phyloP scores from a whole-genome alignment of 495 filamentous ascomycete species.

The Ramalina intermedia region DNA sequence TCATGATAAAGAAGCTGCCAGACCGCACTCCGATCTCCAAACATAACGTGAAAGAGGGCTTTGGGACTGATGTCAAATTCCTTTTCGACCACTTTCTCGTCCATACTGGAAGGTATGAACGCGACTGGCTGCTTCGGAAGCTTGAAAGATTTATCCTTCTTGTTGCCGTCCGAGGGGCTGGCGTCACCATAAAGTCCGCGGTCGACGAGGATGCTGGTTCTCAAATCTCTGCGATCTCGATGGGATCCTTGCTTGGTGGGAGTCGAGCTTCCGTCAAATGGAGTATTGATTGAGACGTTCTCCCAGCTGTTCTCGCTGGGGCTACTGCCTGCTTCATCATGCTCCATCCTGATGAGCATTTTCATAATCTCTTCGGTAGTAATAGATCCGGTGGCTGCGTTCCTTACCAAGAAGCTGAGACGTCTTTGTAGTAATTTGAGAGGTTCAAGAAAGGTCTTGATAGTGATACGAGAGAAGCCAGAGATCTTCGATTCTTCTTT shows the following conservation, averaged over 20 bases:
- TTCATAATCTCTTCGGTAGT: slow-evolving; percentile 45
- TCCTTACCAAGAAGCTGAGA: slow-evolving; percentile 69
- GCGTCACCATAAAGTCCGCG: slow-evolving; percentile 39
- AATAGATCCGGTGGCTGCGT: slow-evolving; percentile 50
- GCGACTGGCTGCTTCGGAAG: slow-evolving; percentile 68
- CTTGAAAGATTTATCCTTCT: slow-evolving; percentile 56
- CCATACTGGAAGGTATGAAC: slow-evolving; percentile 72
- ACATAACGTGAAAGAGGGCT: slow-evolving; percentile 87
- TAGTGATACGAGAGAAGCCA: slow-evolving; percentile 55
- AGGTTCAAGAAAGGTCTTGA: slow-evolving; percentile 88
- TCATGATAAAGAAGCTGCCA: slow-evolving; percentile 87
- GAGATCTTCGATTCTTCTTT: slow-evolving; percentile 44
- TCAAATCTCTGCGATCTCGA: slow-evolving; percentile 38
- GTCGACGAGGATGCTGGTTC: slow-evolving; percentile 46
- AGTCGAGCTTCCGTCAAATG: slow-evolving; percentile 34
- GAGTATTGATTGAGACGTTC: slow-evolving; percentile 53
- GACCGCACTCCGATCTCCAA: slow-evolving; percentile 86
- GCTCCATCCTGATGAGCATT: slow-evolving; percentile 53
- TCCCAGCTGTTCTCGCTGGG: slow-evolving; percentile 90
- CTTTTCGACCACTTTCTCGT: slow-evolving; percentile 52
- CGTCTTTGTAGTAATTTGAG: slow-evolving; percentile 67
- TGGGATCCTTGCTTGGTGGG: slow-evolving; percentile 4
- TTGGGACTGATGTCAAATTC: slow-evolving; percentile 80
- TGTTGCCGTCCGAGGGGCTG: slow-evolving; percentile 26
- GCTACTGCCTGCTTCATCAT: slow-evolving; percentile 42